Percentiles rank a stretch among this genome's conserved stretches.
phyloP scores from a whole-genome alignment of 352 stramenopile species.

The Phytophthora kernoviae region DNA sequence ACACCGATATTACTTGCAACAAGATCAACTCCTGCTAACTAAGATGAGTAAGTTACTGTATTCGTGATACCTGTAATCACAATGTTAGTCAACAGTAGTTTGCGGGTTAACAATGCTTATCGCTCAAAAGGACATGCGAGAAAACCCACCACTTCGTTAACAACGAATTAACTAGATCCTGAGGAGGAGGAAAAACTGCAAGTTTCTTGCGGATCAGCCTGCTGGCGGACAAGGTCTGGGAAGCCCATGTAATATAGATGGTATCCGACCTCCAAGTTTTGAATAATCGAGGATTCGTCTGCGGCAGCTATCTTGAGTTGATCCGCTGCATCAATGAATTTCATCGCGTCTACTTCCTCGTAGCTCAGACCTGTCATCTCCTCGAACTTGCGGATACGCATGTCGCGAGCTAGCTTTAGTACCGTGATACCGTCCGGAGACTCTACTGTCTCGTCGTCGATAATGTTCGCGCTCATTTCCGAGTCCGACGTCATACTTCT shows the following conservation, averaged over 20 bases:
- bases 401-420: constrained; percentile 21
- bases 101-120: neutral
- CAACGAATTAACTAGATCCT: neutral
- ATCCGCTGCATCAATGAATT: constrained; percentile 23
- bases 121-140: neutral
- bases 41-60: no score
- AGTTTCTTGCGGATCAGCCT: constrained; percentile 9
- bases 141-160: neutral
- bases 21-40: no score
- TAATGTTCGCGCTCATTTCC: constrained; percentile 42
- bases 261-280: constrained; percentile 1
- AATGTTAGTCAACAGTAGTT: no score
- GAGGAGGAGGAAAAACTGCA: neutral
- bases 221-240: constrained; percentile 4
- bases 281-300: constrained; percentile 14
- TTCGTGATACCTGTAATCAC: no score
- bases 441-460: constrained; percentile 20
- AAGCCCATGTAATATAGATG: constrained; percentile 9
- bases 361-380: constrained; percentile 32
- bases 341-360: constrained; percentile 17
- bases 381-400: constrained; percentile 43
- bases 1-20: no score
- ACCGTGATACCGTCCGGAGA: constrained; percentile 26
- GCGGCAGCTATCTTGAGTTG: constrained; percentile 27
- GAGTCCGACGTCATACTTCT: constrained; percentile 65